Evolutionary conservation across 371 early-diverging fungal genomes (phyloP), one percentile per base, ranked within the genome.

Genomic region (Smittium mucronatum): DNA sequence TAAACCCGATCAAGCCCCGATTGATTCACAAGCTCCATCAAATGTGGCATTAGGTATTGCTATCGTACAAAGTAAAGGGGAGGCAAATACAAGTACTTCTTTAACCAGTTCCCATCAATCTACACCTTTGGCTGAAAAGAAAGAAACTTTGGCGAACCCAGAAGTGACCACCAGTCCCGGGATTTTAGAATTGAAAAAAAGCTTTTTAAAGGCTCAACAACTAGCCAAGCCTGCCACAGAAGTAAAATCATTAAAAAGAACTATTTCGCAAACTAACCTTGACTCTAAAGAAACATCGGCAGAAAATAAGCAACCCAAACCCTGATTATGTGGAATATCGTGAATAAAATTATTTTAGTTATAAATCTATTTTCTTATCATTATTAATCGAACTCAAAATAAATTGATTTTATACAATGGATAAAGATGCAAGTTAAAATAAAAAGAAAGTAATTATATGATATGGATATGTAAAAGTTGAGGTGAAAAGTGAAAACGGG

Each of bases 171-270:
- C 28, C 26, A 59, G 28, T n/a, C 26, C 26, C 2, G 28, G 28
- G 11, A 15, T 59, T 16, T 11, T 5, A 16, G 59, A 59, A 59
- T 28, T 59, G 28, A 59, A 26, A 28, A 59, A 59, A 59, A 59
- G 28, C n/a, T 59, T 59, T 59, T n/a, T 59, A 28, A 59, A n/a
- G 59, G 59, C 59, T 21, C 59, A 59, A 59, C 59, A 59, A 26
- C 5, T 28, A 59, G 59, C 5, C 5, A 59, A 59, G 15, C 11
- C 5, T 2, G 26, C 5, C 28, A 5, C 15, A 16, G 59, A 28
- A 59, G 26, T 28, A 2, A 15, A n/a, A 59, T 59, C 59, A 59
- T 28, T 59, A 26, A 59, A 59, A 59, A 15, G 59, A 28, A 15
- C 59, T n/a, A 15, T 59, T 59, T 59, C 59, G 28, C 59, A 59